Conservation (phyloP, 768 basidiomycete genomes). For the Floccularia luteovirens region DNA sequence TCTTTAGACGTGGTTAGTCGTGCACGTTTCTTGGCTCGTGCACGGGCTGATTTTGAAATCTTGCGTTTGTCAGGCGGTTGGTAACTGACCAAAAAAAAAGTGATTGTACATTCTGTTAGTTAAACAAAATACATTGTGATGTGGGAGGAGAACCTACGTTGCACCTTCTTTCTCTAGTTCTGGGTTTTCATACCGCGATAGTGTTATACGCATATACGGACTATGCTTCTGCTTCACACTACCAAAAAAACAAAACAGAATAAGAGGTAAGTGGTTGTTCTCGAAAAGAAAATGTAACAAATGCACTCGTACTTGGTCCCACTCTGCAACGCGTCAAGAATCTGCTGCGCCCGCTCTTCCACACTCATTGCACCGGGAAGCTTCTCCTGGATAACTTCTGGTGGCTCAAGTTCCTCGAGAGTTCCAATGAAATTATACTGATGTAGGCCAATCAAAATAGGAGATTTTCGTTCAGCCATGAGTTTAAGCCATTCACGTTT, state of each 20-base stretch:
- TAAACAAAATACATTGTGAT: background rate
- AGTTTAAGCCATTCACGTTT: slow-evolving; percentile 70
- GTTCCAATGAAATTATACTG: slow-evolving; percentile 71
- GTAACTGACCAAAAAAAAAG: slow-evolving; percentile 28
- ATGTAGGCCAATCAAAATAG: slow-evolving; percentile 48
- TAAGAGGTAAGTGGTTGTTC: no score
- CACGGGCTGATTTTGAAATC: slow-evolving; percentile 51
- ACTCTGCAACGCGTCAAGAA: slow-evolving; percentile 43
- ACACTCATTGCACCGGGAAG: slow-evolving; percentile 6
- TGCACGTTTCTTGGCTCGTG: slow-evolving; percentile 37
- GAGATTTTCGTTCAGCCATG: slow-evolving; percentile 32
- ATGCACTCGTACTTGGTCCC: slow-evolving; percentile 45
- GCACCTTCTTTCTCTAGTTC: slow-evolving; percentile 30
- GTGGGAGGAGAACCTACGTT: slow-evolving; percentile 34
- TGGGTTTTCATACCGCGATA: slow-evolving; percentile 39
- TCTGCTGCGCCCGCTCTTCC: slow-evolving; percentile 26
- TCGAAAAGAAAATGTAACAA: background rate
- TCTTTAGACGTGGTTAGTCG: no score
- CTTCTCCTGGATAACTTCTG: background rate
- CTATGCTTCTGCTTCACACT: slow-evolving; percentile 51
- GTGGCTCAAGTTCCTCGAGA: slow-evolving; percentile 34
- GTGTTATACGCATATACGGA: slow-evolving; percentile 65
- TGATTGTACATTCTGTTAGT: background rate
- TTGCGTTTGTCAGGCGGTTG: slow-evolving; percentile 47
- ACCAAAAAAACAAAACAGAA: no score